Evolutionary conservation across 495 filamentous ascomycete species (phyloP).

Genomic region (Aspergillus campestris): DNA sequence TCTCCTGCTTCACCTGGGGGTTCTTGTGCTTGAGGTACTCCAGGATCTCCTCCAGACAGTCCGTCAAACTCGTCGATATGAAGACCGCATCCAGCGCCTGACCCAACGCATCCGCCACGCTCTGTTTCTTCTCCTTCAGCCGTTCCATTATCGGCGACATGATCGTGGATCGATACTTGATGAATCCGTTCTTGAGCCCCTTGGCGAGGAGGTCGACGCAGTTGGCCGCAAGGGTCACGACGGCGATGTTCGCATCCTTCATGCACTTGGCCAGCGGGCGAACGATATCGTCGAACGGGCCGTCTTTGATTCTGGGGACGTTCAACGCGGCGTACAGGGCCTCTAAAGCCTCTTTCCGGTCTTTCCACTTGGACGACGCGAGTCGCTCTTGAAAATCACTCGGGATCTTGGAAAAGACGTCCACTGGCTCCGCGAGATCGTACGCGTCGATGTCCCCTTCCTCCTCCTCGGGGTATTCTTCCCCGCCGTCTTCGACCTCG

Average conservation of each 20-base stretch:
- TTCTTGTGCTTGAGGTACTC: slow-evolving; percentile 90
- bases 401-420: slow-evolving; percentile 78
- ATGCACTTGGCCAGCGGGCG: slow-evolving; percentile 82
- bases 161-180: slow-evolving; percentile 69
- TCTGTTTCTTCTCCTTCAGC: slow-evolving; percentile 92
- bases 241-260: slow-evolving; percentile 97
- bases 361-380: slow-evolving; percentile 93
- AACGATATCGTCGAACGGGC: slow-evolving; percentile 74
- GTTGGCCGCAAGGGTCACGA: slow-evolving; percentile 88
- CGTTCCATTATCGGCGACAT: slow-evolving; percentile 87
- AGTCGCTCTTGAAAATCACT: slow-evolving; percentile 74
- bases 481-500: slow-evolving; percentile 41
- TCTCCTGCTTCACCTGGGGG: slow-evolving; percentile 92
- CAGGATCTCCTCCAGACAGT: slow-evolving; percentile 81
- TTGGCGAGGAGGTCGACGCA: slow-evolving; percentile 90
- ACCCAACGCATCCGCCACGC: slow-evolving; percentile 78
- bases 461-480: slow-evolving; percentile 60
- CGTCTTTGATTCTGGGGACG: slow-evolving; percentile 87
- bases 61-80: slow-evolving; percentile 62
- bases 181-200: slow-evolving; percentile 69
- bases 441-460: slow-evolving; percentile 68
- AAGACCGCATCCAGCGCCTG: slow-evolving; percentile 86
- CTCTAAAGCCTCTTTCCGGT: slow-evolving; percentile 90
- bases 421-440: slow-evolving; percentile 84
- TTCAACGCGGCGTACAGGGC: slow-evolving; percentile 69